A percentile compares a stretch with the other conserved stretches of the same genome.
These are phyloP conservation scores for Piedraia hortae DNA, from an alignment of 2,329 filamentous ascomycete species.

Conservation along the genomic window DNA sequence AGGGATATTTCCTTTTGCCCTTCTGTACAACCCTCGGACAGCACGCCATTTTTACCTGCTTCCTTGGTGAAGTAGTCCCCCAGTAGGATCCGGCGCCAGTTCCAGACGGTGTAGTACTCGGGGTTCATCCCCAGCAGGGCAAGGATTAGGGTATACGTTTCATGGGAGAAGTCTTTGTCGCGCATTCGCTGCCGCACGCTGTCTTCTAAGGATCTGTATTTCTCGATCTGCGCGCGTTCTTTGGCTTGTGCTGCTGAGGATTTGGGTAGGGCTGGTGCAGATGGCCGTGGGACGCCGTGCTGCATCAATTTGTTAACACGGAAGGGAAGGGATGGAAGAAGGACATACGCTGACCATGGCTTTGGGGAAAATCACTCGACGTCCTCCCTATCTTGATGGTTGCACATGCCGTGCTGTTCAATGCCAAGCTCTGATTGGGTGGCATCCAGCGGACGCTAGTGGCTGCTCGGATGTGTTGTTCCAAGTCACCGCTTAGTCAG, in stretches of 20 bases:
- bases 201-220: constrained; percentile 45
- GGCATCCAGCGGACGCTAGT: no score
- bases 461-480: no score
- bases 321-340: no score
- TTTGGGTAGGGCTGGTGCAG: constrained; percentile 20
- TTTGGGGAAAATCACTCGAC: no score
- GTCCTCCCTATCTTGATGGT: no score
- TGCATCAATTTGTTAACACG: no score
- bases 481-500: no score
- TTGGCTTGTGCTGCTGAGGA: constrained; percentile 43
- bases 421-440: no score
- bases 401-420: no score
- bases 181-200: constrained; percentile 37
- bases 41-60: constrained; percentile 9
- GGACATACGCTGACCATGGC: no score
- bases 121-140: constrained; percentile 50
- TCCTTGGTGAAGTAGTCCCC: constrained; percentile 28
- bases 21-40: constrained; percentile 1
- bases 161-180: constrained; percentile 22
- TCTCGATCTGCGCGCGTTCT: constrained; percentile 47
- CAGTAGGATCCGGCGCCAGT: constrained; percentile 49
- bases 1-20: constrained; percentile 17
- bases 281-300: constrained; percentile 54
- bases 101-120: constrained; percentile 81
- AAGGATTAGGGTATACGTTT: constrained; percentile 40